Conservation (phyloP, 441 rosid genomes). For the Sinapis alba region DNA sequence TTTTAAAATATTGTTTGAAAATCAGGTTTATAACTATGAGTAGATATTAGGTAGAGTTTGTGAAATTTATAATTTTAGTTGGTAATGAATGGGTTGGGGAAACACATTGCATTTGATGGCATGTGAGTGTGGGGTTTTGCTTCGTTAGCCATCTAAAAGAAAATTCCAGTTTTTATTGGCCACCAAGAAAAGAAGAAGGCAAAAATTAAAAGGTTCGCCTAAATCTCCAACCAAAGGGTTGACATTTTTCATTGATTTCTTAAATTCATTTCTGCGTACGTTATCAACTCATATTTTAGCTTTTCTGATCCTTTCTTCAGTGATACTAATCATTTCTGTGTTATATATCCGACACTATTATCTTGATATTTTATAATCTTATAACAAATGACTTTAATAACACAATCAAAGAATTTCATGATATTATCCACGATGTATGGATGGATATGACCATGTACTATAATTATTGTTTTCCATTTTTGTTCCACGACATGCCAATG, state of each 20-base stretch:
- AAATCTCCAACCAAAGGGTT: slow-evolving; percentile 32
- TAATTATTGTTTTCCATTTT: slow-evolving; percentile 3
- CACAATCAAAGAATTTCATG: not conserved
- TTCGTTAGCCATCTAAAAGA: slow-evolving; percentile 7
- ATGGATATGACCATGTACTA: not conserved
- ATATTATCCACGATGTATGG: not conserved
- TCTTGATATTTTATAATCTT: not conserved
- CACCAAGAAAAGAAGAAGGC: slow-evolving; percentile 23
- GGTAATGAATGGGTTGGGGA: slow-evolving; percentile 28
- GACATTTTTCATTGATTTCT: slow-evolving; percentile 18
- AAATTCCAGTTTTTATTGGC: slow-evolving; percentile 8
- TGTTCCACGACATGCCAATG: not conserved
- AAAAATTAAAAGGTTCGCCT: not conserved
- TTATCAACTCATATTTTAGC: slow-evolving; percentile 9
- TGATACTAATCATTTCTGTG: slow-evolving; percentile 1
- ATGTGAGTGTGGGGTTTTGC: slow-evolving; percentile 44
- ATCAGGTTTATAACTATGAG: slow-evolving; percentile 18
- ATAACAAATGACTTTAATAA: not conserved
- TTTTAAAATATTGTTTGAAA: not conserved
- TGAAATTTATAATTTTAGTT: slow-evolving; percentile 1
- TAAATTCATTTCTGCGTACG: slow-evolving; percentile 13
- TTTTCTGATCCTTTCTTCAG: not conserved
- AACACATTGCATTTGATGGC: slow-evolving; percentile 27
- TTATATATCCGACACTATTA: not conserved
- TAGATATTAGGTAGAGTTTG: slow-evolving; percentile 8